Base-by-base conservation (phyloP, 2,329 filamentous ascomycete genomes). In the Dichotomopilus funicola region DNA sequence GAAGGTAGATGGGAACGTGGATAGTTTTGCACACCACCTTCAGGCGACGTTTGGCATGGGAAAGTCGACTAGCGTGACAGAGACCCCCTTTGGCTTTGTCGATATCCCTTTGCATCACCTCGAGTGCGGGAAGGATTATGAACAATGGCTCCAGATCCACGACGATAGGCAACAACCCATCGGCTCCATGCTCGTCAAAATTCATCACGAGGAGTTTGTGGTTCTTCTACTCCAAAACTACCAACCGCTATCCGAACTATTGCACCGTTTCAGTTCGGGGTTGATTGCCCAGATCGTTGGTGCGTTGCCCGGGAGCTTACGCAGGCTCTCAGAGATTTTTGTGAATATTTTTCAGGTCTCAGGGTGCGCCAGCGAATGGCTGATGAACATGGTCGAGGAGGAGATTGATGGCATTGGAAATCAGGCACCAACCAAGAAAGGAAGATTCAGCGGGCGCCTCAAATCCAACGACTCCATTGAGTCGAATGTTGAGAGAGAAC, bases 321-420 rank as follows among this genome's bases (percentile, higher is more conserved):
- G 87, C 52, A 80, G 83, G n/a, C 71, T 97, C 7, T 88, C 91
- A 2, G 91, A 96, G 67, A 85, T 88, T 34, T 82, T 97, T 40
- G 75, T 97, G 60, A 95, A 97, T 68, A 95, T 99, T 51, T 99
- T 92, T 65, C 94, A 99, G 67, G 91, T 95, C 3, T 92, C 91
- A 2, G 90, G 89, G 0, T 82, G 83, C 40, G 88, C 89, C 2
- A 80, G 81, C 44, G 90, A 96, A 57, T 99, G 94, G 94, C 79
- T 99, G 27, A 94, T 90, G 77, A 86, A 89, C 2, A 76, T 99
- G 42, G 89, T 96, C 0, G 94, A 99, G 70, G 92, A 97, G 67
- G 94, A 99, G 70, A 97, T 99, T 55, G 94, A 97, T 66, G 92
- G 92, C 0, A 85, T 94, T 13, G 83, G 90, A 54, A 95, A 86